Evolutionary conservation across 257 asterid genomes (phyloP).

Genomic region (Plantago ovata): DNA sequence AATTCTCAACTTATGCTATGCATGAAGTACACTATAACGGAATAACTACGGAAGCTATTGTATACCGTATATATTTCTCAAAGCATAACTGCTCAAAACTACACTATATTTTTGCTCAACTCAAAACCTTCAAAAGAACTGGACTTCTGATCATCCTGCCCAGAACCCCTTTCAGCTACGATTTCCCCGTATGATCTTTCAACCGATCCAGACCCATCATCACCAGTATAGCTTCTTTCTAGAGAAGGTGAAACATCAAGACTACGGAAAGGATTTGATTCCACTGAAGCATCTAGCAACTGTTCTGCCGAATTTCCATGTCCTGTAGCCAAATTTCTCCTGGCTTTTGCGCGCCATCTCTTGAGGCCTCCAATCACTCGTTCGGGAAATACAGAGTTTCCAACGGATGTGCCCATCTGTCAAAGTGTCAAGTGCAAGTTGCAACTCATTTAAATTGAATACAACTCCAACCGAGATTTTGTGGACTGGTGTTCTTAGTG

Average conservation of each 20-base stretch:
- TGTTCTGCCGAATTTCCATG: conserved; percentile 18
- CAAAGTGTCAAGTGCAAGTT: not conserved
- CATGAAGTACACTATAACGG: no score
- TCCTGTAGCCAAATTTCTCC: conserved; percentile 40
- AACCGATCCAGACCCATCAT: conserved; percentile 15
- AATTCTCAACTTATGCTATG: no score
- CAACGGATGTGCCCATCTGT: conserved; percentile 71
- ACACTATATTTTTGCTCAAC: conserved; percentile 15
- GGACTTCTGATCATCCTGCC: conserved; percentile 19
- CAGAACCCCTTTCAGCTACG: conserved; percentile 3
- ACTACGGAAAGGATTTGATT: conserved; percentile 23
- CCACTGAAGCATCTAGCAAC: conserved; percentile 23
- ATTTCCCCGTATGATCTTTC: not conserved
- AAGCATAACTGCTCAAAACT: not conserved
- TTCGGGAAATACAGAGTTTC: conserved; percentile 46
- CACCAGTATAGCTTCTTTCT: conserved; percentile 24
- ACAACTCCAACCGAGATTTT: not conserved
- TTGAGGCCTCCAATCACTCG: conserved; percentile 43
- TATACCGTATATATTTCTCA: no score
- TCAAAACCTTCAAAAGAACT: conserved; percentile 50
- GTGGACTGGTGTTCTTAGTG: no score
- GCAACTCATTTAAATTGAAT: not conserved
- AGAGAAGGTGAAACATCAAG: conserved; percentile 34
- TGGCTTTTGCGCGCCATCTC: conserved; percentile 61
- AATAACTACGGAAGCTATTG: no score